Percentiles rank a stretch among this genome's conserved stretches.
These are phyloP conservation scores for Aspergillus biplanus DNA, from an alignment of 495 filamentous ascomycete species.

Conservation along the genomic window DNA sequence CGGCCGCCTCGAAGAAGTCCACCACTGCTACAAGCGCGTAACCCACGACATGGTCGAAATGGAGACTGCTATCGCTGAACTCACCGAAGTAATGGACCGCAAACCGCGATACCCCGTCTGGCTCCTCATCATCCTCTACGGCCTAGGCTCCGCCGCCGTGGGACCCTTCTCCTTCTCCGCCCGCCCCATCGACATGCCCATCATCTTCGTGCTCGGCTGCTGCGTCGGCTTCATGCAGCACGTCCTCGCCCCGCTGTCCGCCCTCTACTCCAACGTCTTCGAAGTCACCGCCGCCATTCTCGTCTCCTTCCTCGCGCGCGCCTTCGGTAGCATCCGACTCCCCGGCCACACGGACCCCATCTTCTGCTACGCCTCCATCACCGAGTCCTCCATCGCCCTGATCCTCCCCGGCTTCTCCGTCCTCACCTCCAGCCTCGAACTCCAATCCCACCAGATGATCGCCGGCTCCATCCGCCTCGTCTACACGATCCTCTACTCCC, in stretches of 20 bases:
- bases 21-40: conserved; percentile 91
- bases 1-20: conserved; percentile 79
- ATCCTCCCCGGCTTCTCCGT: conserved; percentile 91
- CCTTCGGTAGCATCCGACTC: conserved; percentile 72
- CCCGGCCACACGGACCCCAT: conserved; percentile 57
- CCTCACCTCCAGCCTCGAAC: conserved; percentile 79
- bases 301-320: conserved; percentile 84
- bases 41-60: conserved; percentile 87
- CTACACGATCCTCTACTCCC: conserved; percentile 91
- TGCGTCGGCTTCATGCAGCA: conserved; percentile 84
- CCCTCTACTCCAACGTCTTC: conserved; percentile 83
- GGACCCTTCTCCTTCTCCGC: conserved; percentile 90
- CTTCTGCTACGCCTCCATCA: conserved; percentile 92
- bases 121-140: conserved; percentile 77
- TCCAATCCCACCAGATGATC: conserved; percentile 85
- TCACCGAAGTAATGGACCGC: conserved; percentile 69
- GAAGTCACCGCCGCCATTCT: conserved; percentile 85
- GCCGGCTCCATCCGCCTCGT: conserved; percentile 94
- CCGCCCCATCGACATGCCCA: conserved; percentile 82
- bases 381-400: conserved; percentile 87
- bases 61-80: conserved; percentile 75
- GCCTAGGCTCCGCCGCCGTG: conserved; percentile 73
- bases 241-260: conserved; percentile 74
- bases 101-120: conserved; percentile 70
- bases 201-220: conserved; percentile 82